A percentile compares a stretch with the other conserved stretches of the same genome.
Evolutionary conservation across 1,284 basidiomycete genomes (phyloP).

Genomic region (Coniferiporia weirii): DNA sequence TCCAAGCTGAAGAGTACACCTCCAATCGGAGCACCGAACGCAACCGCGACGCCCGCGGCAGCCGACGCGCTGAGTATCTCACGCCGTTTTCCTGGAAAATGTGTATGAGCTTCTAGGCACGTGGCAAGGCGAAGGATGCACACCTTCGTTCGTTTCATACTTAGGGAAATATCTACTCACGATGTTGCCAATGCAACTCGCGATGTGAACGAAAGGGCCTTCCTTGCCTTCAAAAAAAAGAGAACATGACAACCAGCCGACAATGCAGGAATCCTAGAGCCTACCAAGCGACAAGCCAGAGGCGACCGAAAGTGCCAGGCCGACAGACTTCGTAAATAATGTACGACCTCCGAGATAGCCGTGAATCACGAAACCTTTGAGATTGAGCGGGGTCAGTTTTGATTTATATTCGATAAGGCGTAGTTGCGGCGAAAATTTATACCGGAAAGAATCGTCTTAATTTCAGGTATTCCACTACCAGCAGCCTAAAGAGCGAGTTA

Average conservation of each 20-base stretch:
- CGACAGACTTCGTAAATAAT: slow-evolving; percentile 87
- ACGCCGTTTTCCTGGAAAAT: slow-evolving; percentile 68
- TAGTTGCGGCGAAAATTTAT: slow-evolving; percentile 19
- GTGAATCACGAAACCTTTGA: slow-evolving; percentile 90
- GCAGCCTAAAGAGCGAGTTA: slow-evolving; percentile 55
- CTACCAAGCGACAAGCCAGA: slow-evolving; percentile 82
- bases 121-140: slow-evolving; percentile 18
- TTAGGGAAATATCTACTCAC: slow-evolving; percentile 83
- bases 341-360: slow-evolving; percentile 92
- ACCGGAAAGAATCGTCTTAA: slow-evolving; percentile 95
- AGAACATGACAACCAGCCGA: slow-evolving; percentile 19
- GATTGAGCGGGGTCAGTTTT: neutral
- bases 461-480: slow-evolving; percentile 94
- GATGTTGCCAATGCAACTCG: slow-evolving; percentile 93
- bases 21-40: slow-evolving; percentile 49
- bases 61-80: slow-evolving; percentile 91
- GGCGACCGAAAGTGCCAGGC: slow-evolving; percentile 85
- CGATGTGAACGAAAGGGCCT: slow-evolving; percentile 96
- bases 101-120: neutral
- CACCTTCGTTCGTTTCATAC: slow-evolving; percentile 91
- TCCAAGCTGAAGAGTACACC: slow-evolving; percentile 90
- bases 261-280: slow-evolving; percentile 13
- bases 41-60: slow-evolving; percentile 51
- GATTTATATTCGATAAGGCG: neutral
- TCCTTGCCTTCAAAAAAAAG: slow-evolving; percentile 61